A percentile compares a stretch with the other conserved stretches of the same genome.
phyloP scores from a whole-genome alignment of 2,329 filamentous ascomycete genomes.

The Elsinoe australis region DNA sequence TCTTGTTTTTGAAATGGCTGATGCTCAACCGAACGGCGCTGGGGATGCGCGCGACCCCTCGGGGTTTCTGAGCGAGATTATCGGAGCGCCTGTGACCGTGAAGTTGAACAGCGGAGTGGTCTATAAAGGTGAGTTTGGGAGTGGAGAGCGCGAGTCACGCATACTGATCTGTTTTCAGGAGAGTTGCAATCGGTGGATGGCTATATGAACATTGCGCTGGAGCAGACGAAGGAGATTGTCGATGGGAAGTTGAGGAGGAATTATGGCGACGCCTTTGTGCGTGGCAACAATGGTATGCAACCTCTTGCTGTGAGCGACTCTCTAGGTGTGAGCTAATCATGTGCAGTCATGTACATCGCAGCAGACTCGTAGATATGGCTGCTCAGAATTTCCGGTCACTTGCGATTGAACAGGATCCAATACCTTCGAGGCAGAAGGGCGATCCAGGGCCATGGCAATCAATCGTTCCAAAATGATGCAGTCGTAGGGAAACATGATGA shows the following conservation, averaged over 20 bases:
- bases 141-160: background rate
- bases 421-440: too few relatives aligned
- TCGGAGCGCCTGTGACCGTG: constrained; percentile 86
- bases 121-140: constrained; percentile 66
- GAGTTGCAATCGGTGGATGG: constrained; percentile 95
- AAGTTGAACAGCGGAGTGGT: constrained; percentile 98
- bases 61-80: constrained; percentile 87
- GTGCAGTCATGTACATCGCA: constrained; percentile 61
- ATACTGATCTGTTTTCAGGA: constrained; percentile 46
- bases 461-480: background rate
- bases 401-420: background rate
- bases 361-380: constrained; percentile 51
- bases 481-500: too few relatives aligned
- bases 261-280: constrained; percentile 91
- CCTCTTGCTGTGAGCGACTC: background rate
- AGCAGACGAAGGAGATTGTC: constrained; percentile 88
- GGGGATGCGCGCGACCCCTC: constrained; percentile 84
- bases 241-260: constrained; percentile 73
- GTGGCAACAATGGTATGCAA: constrained; percentile 79
- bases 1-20: background rate
- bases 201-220: constrained; percentile 99
- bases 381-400: background rate
- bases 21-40: constrained; percentile 48
- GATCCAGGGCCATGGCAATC: too few relatives aligned
- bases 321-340: background rate